Conservation (phyloP, 441 rosid genomes). For the Arabidopsis hybrid region DNA sequence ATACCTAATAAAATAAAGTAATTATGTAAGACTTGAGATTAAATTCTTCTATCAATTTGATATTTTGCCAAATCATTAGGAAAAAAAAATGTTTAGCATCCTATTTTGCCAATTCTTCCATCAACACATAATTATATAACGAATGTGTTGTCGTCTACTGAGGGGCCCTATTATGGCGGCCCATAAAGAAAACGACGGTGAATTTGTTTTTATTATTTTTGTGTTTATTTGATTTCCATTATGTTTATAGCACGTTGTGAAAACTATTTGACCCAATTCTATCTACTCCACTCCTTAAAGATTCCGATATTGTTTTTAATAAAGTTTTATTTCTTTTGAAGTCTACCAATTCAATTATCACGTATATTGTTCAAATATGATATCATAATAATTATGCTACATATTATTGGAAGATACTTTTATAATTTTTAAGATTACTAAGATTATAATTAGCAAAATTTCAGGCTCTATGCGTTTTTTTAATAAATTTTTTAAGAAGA, state of each 20-base stretch:
- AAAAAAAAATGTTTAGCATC: too few relatives aligned
- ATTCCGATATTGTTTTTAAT: background rate
- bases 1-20: too few relatives aligned
- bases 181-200: slow-evolving; percentile 17
- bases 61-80: too few relatives aligned
- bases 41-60: too few relatives aligned
- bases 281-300: slow-evolving; percentile 28
- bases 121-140: background rate
- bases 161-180: slow-evolving; percentile 22
- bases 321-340: background rate
- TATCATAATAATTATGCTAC: background rate
- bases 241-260: slow-evolving; percentile 33
- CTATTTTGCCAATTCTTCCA: too few relatives aligned
- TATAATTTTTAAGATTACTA: too few relatives aligned
- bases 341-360: background rate
- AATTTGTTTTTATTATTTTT: slow-evolving; percentile 2
- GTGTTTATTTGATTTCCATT: slow-evolving; percentile 3
- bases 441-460: too few relatives aligned
- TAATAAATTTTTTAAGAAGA: background rate
- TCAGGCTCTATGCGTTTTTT: too few relatives aligned
- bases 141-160: slow-evolving; percentile 16
- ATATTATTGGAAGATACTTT: background rate
- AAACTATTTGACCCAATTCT: slow-evolving; percentile 29
- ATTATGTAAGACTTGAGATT: too few relatives aligned
- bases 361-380: background rate